These are phyloP conservation scores for Corylus avellana DNA, from an alignment of 306 rosid species.

Conservation along the genomic window DNA sequence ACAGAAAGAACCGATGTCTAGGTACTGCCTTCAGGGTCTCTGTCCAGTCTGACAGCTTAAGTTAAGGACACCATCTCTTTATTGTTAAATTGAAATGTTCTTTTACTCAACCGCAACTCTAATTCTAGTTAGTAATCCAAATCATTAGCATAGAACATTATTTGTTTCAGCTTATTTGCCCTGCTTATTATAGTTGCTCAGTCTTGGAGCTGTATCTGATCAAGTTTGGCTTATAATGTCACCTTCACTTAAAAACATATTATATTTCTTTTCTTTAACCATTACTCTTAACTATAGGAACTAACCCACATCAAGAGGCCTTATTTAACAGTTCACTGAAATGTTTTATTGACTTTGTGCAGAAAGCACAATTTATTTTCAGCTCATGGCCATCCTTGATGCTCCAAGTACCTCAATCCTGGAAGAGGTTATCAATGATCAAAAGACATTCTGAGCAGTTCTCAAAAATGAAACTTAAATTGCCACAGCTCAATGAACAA, in stretches of 20 bases:
- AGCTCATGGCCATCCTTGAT: not conserved
- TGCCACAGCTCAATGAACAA: too few species aligned
- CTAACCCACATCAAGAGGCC: not conserved
- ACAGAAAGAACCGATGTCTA: too few species aligned
- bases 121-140: not conserved
- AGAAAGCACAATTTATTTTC: not conserved
- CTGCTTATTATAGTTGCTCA: not conserved
- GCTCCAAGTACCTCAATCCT: not conserved
- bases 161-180: not conserved
- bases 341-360: not conserved
- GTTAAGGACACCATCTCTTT: not conserved
- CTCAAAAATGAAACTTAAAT: too few species aligned
- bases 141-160: not conserved
- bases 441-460: too few species aligned
- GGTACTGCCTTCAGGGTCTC: too few species aligned
- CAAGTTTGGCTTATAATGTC: not conserved
- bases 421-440: not conserved
- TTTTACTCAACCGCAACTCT: not conserved
- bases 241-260: not conserved
- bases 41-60: too few species aligned
- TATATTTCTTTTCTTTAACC: not conserved
- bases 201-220: not conserved
- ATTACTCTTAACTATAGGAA: not conserved
- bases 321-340: not conserved
- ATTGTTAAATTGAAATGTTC: not conserved